A percentile compares a stretch with the other conserved stretches of the same genome.
These are phyloP conservation scores for Saccharomycopsis sp. DNA, from an alignment of 805 yeast species.

Conservation along the genomic window DNA sequence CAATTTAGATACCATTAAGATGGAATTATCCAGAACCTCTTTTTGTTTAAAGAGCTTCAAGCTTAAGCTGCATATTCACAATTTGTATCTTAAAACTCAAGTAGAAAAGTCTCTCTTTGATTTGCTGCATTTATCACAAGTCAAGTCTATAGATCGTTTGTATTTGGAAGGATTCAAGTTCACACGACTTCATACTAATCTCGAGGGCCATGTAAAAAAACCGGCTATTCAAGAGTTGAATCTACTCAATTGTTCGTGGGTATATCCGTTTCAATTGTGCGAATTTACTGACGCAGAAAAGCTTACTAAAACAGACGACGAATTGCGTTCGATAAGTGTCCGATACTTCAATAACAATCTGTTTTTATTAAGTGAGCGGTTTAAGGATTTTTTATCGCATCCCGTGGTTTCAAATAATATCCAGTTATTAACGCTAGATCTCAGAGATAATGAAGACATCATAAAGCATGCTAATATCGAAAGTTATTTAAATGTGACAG, in stretches of 20 bases:
- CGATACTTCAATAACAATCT: constrained; percentile 7
- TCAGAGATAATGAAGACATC: constrained; percentile 7
- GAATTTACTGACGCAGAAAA: constrained; percentile 5
- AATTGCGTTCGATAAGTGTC: constrained; percentile 3
- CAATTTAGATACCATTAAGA: background rate
- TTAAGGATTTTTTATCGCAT: constrained; percentile 9
- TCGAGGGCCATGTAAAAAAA: background rate
- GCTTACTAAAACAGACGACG: background rate
- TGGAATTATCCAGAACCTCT: constrained; percentile 11
- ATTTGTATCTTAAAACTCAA: constrained; percentile 7
- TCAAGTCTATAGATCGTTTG: constrained; percentile 5
- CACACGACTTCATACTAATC: background rate
- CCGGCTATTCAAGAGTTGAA: background rate
- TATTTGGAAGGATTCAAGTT: constrained; percentile 14
- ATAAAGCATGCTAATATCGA: constrained; percentile 16
- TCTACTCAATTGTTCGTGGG: constrained; percentile 20
- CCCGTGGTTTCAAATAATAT: constrained; percentile 7
- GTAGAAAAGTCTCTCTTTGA: constrained; percentile 8
- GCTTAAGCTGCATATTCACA: constrained; percentile 1
- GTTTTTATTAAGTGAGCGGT: constrained; percentile 17
- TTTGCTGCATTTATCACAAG: constrained; percentile 9
- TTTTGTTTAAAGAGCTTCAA: constrained; percentile 14
- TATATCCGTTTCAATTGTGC: constrained; percentile 10
- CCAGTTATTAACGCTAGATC: constrained; percentile 6
- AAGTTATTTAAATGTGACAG: constrained; percentile 5